Evolutionary conservation across 78 protist species (phyloP), one percentile per base, ranked within the genome.

Genomic region (Dictyostelium citrinum): DNA sequence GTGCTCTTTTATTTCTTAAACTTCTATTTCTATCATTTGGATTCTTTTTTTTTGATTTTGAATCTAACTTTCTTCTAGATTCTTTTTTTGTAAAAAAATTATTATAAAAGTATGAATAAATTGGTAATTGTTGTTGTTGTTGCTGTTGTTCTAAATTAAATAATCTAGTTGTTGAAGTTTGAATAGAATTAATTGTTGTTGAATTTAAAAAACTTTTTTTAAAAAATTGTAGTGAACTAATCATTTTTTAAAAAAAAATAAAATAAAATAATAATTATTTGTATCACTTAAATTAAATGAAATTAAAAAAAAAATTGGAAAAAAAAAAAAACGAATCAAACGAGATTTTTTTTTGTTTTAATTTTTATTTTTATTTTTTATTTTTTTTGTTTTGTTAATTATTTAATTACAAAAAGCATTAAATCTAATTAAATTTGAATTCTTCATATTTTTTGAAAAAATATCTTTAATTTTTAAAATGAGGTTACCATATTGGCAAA

Each of bases 11-110:
- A 29, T 16, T 33, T 70, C 24, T 70, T 70, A 9, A 31, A 31
- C 77, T 35, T 70, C 17, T 70, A 70, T 33, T 33, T 33, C 77
- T 70, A 70, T 70, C 77, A 70, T 70, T 70, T 70, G 77, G 43
- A 33, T 70, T 70, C 1, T 70, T 27, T 33, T 33, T 70, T 70
- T 33, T 29, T 1, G 20, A 22, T 1, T 27, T 33, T 33, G 11
- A 4, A 4, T 70, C 24, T 16, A 33, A 33, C 2, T 70, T 70
- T 16, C 31, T 70, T 70, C 5, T 70, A 3, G 77, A 31, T 70
- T 70, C 77, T 33, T 35, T 70, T 70, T 33, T 70, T 29, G 77
- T 70, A 31, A 70, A 70, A 70, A 70, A 70, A 7, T 33, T 33
- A 31, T 70, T 29, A 33, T 20, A 16, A 14, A 70, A 70, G 17